Evolutionary conservation across 805 yeast species (phyloP), one percentile per base, ranked within the genome.

Genomic region (Nakazawaea holstii): DNA sequence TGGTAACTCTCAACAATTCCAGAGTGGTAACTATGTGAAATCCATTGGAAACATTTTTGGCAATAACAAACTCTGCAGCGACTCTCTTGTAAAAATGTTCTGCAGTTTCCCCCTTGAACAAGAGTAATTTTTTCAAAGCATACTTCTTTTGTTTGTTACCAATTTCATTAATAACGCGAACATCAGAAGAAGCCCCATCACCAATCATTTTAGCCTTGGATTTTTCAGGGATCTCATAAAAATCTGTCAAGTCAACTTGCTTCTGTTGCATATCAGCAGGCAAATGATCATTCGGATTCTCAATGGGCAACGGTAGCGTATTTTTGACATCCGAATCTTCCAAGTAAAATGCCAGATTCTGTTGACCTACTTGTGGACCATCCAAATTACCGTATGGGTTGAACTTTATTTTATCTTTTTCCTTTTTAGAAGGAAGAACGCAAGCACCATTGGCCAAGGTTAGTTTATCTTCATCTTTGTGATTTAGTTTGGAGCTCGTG

Each of bases 131-230:
- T 61, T 86, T 86, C 57, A 85, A 68, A 0, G 92, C 92, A 61
- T 65, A 84, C 6, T 72, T 53, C 49, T 73, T 70, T 47, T 70
- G 71, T 20, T 62, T 59, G 24, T 60, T 54, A 13, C 42, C 41
- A 36, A 66, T 61, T 13, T 66, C 60, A 47, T 68, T 66, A 3
- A 76, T 62, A 48, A 74, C 75, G 46, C 82, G 69, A 17, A 86
- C 90, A 42, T 77, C 76, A 5, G 88, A 77, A 2, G 86, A 77
- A 3, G 91, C 91, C 41, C 95, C 94, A 47, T 74, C 77, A 2
- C 91, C 94, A 43, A 86, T 61, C 41, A 73, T 76, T 46, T 74
- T 73, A 24, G 68, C 68, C 42, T 67, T 69, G 26, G 67, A 66
- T 45, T 62, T 60, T 9, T 67, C 69, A 2, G 72, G 68, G 15